phyloP scores from a whole-genome alignment of 1,284 basidiomycete species.

The Naganishia liquefaciens region DNA sequence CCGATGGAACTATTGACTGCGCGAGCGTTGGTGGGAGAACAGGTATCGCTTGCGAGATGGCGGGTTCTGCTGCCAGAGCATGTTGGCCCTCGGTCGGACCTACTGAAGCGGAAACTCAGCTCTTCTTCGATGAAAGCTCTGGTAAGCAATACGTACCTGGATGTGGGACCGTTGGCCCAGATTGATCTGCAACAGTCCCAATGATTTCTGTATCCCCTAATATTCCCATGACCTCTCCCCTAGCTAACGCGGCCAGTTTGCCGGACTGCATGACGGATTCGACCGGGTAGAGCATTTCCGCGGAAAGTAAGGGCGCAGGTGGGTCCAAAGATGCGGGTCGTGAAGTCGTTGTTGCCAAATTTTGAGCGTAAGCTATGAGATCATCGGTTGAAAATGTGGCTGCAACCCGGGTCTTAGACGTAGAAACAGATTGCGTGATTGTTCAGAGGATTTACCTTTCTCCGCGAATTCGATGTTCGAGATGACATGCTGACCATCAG shows the following conservation, averaged over 20 bases:
- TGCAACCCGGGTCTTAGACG: background rate
- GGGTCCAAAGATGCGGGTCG: conserved; percentile 14
- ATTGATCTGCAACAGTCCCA: conserved; percentile 10
- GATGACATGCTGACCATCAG: conserved; percentile 34
- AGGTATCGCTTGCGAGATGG: background rate
- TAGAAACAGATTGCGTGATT: background rate
- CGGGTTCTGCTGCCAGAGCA: too few relatives aligned
- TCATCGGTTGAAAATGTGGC: conserved; percentile 7
- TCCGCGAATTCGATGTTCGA: conserved; percentile 25
- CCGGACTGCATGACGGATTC: conserved; percentile 30
- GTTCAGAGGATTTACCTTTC: conserved; percentile 11
- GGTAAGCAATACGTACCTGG: background rate
- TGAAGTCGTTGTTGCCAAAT: conserved; percentile 20
- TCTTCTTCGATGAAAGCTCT: background rate
- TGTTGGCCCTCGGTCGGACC: too few relatives aligned
- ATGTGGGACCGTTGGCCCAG: background rate
- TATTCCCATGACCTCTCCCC: conserved; percentile 25
- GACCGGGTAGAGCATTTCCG: conserved; percentile 26
- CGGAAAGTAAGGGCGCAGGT: conserved; percentile 16
- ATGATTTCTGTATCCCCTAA: conserved; percentile 20
- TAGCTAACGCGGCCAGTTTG: conserved; percentile 22
- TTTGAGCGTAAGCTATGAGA: conserved; percentile 10
- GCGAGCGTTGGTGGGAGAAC: background rate
- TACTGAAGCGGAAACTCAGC: too few relatives aligned
- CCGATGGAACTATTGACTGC: background rate